Conservation (phyloP, 1,284 basidiomycete genomes). For the Trichosporon asahii region DNA sequence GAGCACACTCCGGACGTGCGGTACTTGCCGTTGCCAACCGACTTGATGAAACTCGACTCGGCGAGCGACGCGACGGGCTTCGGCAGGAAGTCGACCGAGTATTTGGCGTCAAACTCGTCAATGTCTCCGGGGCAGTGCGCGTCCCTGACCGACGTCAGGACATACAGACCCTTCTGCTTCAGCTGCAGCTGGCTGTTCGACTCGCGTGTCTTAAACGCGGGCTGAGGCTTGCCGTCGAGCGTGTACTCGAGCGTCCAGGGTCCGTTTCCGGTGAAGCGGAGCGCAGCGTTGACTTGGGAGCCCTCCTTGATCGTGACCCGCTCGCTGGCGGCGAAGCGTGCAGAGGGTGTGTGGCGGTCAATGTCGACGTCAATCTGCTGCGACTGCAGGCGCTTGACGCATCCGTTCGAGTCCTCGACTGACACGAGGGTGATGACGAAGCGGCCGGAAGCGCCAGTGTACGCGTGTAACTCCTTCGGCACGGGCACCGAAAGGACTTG, state of each 20-base stretch:
- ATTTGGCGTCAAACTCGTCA: slow-evolving; percentile 56
- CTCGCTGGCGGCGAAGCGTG: slow-evolving; percentile 63
- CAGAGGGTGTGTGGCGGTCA: slow-evolving; percentile 81
- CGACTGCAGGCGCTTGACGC: slow-evolving; percentile 71
- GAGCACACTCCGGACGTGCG: slow-evolving; percentile 68
- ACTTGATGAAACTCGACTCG: slow-evolving; percentile 41
- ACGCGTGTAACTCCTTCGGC: slow-evolving; percentile 32
- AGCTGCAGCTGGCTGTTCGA: slow-evolving; percentile 71
- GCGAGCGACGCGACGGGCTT: slow-evolving; percentile 37
- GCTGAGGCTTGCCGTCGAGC: slow-evolving; percentile 56
- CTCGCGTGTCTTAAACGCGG: slow-evolving; percentile 57
- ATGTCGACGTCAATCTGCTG: slow-evolving; percentile 84
- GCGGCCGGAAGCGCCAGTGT: slow-evolving; percentile 36
- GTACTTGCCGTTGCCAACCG: slow-evolving; percentile 60
- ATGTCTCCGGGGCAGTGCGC: slow-evolving; percentile 78
- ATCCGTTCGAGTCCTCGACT: slow-evolving; percentile 84
- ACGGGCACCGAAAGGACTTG: slow-evolving; percentile 37
- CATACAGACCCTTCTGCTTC: slow-evolving; percentile 66
- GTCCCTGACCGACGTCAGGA: slow-evolving; percentile 64
- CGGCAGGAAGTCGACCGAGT: slow-evolving; percentile 64
- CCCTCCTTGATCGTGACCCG: slow-evolving; percentile 71
- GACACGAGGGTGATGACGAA: slow-evolving; percentile 55
- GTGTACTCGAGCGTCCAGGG: slow-evolving; percentile 82
- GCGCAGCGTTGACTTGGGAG: slow-evolving; percentile 66
- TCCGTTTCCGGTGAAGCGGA: slow-evolving; percentile 82